Evolutionary conservation across 257 asterid species (phyloP).

Genomic region (Solanum boliviense): DNA sequence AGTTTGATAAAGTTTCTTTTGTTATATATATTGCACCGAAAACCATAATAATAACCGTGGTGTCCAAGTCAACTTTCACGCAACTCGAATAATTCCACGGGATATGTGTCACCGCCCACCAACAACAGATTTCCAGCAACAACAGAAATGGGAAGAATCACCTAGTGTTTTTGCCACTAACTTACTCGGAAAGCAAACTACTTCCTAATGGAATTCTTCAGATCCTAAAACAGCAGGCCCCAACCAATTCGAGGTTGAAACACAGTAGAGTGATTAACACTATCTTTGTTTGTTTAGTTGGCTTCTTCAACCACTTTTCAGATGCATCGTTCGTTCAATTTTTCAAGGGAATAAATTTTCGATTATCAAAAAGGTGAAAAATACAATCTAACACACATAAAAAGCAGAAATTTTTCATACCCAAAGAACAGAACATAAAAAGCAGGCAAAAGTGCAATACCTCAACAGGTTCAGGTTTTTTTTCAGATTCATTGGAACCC

Average conservation of each 20-base stretch:
- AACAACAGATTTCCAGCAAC: neutral
- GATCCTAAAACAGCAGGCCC: neutral
- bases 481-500: constrained; percentile 22
- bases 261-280: neutral
- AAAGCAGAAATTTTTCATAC: neutral
- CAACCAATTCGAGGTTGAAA: neutral
- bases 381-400: neutral
- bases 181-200: neutral
- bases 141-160: neutral
- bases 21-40: too few relatives aligned
- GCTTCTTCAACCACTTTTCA: neutral
- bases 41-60: neutral
- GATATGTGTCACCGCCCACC: neutral
- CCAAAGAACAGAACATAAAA: neutral
- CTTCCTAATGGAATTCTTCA: neutral
- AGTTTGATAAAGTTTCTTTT: neutral
- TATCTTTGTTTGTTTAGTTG: neutral
- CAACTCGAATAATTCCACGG: neutral
- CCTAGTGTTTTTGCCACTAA: neutral
- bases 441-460: constrained; percentile 11
- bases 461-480: constrained; percentile 45
- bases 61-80: neutral
- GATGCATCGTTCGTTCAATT: too few relatives aligned
- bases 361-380: neutral
- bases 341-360: neutral